phyloP scores from a whole-genome alignment of 345 rosid genomes.

The Microthlaspi erraticum region DNA sequence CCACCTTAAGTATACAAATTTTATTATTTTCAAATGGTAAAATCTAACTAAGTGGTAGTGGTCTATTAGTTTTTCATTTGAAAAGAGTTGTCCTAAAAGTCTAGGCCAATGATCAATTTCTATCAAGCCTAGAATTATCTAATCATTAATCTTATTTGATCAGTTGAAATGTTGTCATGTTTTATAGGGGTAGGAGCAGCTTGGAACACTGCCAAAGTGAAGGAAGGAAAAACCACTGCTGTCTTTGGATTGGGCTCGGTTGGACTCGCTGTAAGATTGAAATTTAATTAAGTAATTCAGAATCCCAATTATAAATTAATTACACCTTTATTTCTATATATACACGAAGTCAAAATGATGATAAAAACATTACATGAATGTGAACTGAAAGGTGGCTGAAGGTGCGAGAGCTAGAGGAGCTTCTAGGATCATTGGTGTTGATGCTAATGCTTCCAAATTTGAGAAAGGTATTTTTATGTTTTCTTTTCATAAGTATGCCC shows the following conservation, averaged over 20 bases:
- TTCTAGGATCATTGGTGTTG: slow-evolving; percentile 67
- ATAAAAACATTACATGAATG: slow-evolving; percentile 11
- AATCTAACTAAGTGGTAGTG: too few species aligned
- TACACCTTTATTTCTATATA: background rate
- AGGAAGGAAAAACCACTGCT: slow-evolving; percentile 64
- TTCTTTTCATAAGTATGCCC: background rate
- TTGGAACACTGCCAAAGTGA: slow-evolving; percentile 65
- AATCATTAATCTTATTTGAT: too few species aligned
- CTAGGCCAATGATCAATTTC: too few species aligned
- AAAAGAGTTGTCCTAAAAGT: too few species aligned
- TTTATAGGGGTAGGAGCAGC: slow-evolving; percentile 72
- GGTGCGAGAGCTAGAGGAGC: slow-evolving; percentile 73
- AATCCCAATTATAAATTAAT: background rate
- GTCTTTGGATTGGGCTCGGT: slow-evolving; percentile 70
- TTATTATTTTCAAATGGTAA: background rate
- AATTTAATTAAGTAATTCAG: background rate
- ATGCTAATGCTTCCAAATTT: slow-evolving; percentile 57
- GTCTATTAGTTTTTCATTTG: too few species aligned
- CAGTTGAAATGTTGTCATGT: too few species aligned
- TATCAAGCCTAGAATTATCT: too few species aligned
- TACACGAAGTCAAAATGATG: background rate
- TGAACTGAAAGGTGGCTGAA: slow-evolving; percentile 57
- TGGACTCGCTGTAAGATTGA: slow-evolving; percentile 70
- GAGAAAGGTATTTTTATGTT: slow-evolving; percentile 47
- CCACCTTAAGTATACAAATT: background rate